Conservation (phyloP, 73 alveolate species). For the Paramecium primaurelia region DNA sequence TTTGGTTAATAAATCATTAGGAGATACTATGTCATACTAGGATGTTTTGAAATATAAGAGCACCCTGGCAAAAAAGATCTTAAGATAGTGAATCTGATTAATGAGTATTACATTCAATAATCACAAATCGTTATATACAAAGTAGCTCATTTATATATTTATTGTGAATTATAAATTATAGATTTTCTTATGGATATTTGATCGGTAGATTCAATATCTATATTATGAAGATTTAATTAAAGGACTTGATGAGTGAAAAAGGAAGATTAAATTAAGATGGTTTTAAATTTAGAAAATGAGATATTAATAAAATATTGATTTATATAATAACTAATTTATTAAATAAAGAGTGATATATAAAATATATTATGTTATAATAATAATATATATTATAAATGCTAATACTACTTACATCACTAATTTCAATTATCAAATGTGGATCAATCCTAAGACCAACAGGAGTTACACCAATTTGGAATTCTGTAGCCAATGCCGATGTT, state of each 20-base stretch:
- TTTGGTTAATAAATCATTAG: neutral
- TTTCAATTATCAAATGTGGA: neutral
- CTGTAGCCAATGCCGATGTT: constrained; percentile 57
- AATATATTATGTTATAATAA: neutral
- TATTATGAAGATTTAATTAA: neutral
- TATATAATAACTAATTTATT: neutral
- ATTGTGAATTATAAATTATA: neutral
- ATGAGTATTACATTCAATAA: neutral
- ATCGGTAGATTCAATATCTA: neutral
- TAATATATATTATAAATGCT: neutral
- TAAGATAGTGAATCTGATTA: neutral
- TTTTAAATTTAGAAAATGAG: neutral
- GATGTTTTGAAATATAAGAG: neutral
- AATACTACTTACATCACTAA: neutral
- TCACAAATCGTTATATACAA: neutral
- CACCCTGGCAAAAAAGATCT: neutral
- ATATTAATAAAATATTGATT: neutral
- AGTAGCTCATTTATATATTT: neutral
- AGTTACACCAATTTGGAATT: constrained; percentile 51
- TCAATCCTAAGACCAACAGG: constrained; percentile 31
- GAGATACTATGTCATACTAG: neutral
- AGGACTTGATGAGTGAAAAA: neutral
- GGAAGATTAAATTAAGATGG: neutral
- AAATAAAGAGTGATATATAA: neutral
- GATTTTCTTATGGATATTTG: neutral